These are phyloP conservation scores for Tylopilus cervinicoccineus DNA, from an alignment of 768 basidiomycete genomes.

Conservation along the genomic window DNA sequence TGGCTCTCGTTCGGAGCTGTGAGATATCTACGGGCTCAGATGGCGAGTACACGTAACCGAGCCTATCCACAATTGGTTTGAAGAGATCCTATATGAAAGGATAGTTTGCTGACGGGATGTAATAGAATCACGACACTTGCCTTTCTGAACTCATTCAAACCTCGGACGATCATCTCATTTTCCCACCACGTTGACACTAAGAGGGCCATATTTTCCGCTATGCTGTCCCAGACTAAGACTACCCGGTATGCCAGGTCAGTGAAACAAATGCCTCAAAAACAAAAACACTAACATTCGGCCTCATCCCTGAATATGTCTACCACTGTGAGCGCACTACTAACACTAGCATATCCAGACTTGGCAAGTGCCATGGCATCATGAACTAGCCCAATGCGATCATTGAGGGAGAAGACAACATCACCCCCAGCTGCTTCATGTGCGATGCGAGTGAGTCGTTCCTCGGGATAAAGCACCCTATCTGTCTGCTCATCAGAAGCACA, in stretches of 20 bases:
- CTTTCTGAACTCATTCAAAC: slow-evolving; percentile 56
- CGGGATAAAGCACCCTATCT: slow-evolving; percentile 87
- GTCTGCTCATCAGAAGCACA: background rate
- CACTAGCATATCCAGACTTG: slow-evolving; percentile 71
- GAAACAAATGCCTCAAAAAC: background rate
- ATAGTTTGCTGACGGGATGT: background rate
- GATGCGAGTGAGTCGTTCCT: slow-evolving; percentile 73
- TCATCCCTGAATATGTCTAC: slow-evolving; percentile 68
- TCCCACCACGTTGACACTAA: slow-evolving; percentile 83
- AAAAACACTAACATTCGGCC: slow-evolving; percentile 58
- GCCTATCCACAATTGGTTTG: slow-evolving; percentile 67
- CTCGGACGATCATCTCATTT: slow-evolving; percentile 47
- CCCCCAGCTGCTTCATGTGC: slow-evolving; percentile 73
- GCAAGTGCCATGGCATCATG: slow-evolving; percentile 79
- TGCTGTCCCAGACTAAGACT: slow-evolving; percentile 83
- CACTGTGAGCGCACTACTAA: slow-evolving; percentile 75
- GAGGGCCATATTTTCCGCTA: slow-evolving; percentile 50
- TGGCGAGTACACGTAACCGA: slow-evolving; percentile 73
- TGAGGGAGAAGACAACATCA: slow-evolving; percentile 64
- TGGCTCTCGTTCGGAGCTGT: slow-evolving; percentile 71
- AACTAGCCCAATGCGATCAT: slow-evolving; percentile 88
- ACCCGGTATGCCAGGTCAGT: slow-evolving; percentile 6
- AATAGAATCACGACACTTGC: slow-evolving; percentile 36
- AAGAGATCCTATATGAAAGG: slow-evolving; percentile 49
- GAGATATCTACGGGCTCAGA: slow-evolving; percentile 65